Evolutionary conservation across 345 rosid genomes (phyloP).

Genomic region (Luvunga scandens): DNA sequence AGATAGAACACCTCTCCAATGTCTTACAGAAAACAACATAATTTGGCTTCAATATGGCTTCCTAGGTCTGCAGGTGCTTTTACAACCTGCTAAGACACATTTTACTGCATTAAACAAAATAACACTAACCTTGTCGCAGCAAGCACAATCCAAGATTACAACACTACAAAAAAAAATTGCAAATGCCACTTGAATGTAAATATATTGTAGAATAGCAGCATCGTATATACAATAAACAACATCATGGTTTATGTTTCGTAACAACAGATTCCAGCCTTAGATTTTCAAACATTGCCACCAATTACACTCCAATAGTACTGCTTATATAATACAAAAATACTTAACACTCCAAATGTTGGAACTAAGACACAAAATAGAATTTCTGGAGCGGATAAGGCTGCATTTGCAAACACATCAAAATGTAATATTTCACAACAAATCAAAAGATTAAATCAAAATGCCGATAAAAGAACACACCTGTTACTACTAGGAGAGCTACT

Average conservation of each 20-base stretch:
- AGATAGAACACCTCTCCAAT: neutral
- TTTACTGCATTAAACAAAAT: neutral
- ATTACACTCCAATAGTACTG: neutral
- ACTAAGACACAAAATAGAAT: neutral
- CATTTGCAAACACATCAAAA: neutral
- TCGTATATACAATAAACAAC: neutral
- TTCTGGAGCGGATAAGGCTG: neutral
- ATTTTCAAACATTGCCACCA: neutral
- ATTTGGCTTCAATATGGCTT: neutral
- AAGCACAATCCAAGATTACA: neutral
- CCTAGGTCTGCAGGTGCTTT: neutral
- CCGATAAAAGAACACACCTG: slow-evolving; percentile 25
- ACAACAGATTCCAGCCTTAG: neutral
- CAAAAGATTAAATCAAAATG: neutral
- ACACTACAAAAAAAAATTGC: neutral
- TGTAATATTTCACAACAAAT: neutral
- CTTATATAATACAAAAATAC: neutral
- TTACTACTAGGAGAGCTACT: slow-evolving; percentile 43
- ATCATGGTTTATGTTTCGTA: neutral
- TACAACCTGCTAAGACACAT: neutral
- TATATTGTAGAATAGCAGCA: neutral
- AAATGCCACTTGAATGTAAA: neutral
- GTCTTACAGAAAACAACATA: neutral
- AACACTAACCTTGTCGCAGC: neutral
- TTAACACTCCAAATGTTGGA: neutral